phyloP scores from a whole-genome alignment of 768 basidiomycete genomes.

The Lentinula boryana region DNA sequence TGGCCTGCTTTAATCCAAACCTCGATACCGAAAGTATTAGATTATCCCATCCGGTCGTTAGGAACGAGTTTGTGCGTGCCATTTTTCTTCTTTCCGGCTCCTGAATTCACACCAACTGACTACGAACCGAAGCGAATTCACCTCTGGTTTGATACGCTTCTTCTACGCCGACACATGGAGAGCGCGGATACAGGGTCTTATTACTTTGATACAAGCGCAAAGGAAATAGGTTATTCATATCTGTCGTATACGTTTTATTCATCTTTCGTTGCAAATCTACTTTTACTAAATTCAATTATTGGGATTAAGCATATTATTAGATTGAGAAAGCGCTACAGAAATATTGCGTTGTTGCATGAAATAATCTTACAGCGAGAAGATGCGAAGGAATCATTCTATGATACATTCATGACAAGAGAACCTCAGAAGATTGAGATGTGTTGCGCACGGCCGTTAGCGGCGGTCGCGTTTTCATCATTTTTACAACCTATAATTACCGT shows the following conservation, averaged over 20 bases:
- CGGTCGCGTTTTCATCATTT: background rate
- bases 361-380: background rate
- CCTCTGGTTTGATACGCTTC: constrained; percentile 42
- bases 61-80: constrained; percentile 64
- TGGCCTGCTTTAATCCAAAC: constrained; percentile 85
- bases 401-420: too few relatives aligned
- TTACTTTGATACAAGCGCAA: constrained; percentile 29
- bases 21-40: constrained; percentile 75
- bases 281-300: background rate
- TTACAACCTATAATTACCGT: background rate
- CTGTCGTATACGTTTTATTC: background rate
- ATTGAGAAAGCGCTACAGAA: too few relatives aligned
- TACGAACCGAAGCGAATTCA: constrained; percentile 37
- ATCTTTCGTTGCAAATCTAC: background rate
- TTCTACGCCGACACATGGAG: constrained; percentile 51
- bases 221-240: constrained; percentile 19
- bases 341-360: background rate
- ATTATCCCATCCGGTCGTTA: constrained; percentile 79
- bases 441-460: background rate
- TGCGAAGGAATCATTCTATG: background rate
- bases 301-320: background rate
- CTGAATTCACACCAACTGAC: background rate
- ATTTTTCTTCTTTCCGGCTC: background rate
- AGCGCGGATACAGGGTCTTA: constrained; percentile 35
- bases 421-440: background rate